phyloP scores from a whole-genome alignment of 306 rosid genomes.

The Gastrolobium villosum region DNA sequence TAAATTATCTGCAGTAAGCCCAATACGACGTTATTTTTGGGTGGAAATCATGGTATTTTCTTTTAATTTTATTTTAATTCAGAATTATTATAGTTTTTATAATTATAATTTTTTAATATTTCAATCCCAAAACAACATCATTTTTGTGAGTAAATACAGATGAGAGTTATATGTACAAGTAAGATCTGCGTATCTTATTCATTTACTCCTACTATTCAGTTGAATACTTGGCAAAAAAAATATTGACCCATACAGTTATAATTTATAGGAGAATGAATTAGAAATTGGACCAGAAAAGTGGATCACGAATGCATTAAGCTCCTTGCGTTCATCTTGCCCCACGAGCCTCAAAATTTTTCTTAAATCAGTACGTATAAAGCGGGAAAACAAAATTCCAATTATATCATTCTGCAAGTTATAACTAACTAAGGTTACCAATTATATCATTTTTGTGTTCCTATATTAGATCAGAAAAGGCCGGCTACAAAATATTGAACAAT shows the following conservation, averaged over 20 bases:
- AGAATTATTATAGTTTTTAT: too few species aligned
- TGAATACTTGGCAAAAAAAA: not conserved
- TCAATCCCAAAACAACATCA: too few species aligned
- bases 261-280: constrained; percentile 30
- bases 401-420: not conserved
- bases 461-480: constrained; percentile 34
- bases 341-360: constrained; percentile 23
- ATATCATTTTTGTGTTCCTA: not conserved
- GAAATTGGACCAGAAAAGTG: constrained; percentile 41
- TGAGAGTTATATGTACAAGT: too few species aligned
- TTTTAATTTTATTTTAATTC: too few species aligned
- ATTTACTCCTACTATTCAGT: not conserved
- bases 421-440: not conserved
- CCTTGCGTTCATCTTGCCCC: constrained; percentile 25
- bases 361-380: constrained; percentile 41
- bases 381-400: not conserved
- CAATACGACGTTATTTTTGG: too few species aligned
- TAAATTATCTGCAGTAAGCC: too few species aligned
- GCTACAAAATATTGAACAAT: constrained; percentile 29
- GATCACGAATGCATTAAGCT: constrained; percentile 19
- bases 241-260: not conserved
- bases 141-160: too few species aligned
- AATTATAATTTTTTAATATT: too few species aligned
- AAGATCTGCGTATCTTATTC: not conserved
- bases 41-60: too few species aligned